Evolutionary conservation across 164 flowering plant genomes (phyloP).

Genomic region (Kingdonia uniflora): DNA sequence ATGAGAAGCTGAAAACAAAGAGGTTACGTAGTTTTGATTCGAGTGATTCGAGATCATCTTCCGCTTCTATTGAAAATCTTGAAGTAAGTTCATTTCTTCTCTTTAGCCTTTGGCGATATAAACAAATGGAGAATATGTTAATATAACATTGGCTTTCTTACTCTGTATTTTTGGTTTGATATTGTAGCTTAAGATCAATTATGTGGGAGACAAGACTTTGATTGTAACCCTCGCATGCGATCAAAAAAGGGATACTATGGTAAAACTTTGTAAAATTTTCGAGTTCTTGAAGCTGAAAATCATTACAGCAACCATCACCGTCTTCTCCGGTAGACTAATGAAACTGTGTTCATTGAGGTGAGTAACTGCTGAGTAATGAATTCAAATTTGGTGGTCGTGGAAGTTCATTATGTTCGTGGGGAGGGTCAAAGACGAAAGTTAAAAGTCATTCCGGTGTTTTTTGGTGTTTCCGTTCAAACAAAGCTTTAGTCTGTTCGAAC

Average conservation of each 20-base stretch:
- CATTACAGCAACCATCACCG: constrained; percentile 56
- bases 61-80: constrained; percentile 33
- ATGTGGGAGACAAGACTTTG: constrained; percentile 52
- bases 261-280: constrained; percentile 59
- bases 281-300: constrained; percentile 70
- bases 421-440: too few species aligned
- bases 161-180: neutral
- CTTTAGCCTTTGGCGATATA: neutral
- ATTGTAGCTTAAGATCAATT: constrained; percentile 48
- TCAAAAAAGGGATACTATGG: constrained; percentile 65
- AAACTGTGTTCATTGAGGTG: constrained; percentile 79
- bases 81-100: constrained; percentile 32
- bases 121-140: neutral
- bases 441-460: too few species aligned
- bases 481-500: too few species aligned
- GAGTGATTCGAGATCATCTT: constrained; percentile 16
- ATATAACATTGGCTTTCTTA: neutral
- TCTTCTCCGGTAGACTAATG: constrained; percentile 54
- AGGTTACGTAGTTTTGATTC: constrained; percentile 28
- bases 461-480: too few species aligned
- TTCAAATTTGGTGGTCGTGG: too few species aligned
- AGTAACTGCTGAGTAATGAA: neutral
- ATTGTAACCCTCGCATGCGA: constrained; percentile 60
- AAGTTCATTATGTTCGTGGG: too few species aligned
- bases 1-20: constrained; percentile 21